These are phyloP conservation scores for Corylus heterophylla DNA, from an alignment of 306 rosid genomes.

Conservation along the genomic window DNA sequence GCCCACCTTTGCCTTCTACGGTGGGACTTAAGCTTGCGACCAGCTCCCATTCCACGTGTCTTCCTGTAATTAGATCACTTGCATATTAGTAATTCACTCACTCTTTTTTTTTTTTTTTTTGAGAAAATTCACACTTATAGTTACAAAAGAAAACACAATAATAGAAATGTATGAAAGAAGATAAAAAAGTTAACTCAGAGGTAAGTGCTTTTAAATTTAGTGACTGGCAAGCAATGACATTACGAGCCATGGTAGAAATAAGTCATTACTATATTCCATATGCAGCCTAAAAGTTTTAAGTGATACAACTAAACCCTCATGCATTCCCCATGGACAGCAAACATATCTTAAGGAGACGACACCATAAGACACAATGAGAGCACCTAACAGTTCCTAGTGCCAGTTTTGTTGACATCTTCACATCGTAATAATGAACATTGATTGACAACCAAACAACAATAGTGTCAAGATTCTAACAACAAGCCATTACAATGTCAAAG, in stretches of 20 bases:
- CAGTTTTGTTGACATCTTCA: too few species aligned
- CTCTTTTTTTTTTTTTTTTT: background rate
- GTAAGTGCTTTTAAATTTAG: background rate
- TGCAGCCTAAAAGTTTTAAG: background rate
- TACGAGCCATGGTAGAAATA: background rate
- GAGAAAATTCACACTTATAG: background rate
- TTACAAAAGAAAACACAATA: background rate
- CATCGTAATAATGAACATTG: background rate
- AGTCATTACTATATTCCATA: background rate
- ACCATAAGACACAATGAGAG: background rate
- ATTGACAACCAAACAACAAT: background rate
- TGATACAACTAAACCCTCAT: background rate
- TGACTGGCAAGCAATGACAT: background rate
- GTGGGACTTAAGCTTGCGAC: slow-evolving; percentile 69
- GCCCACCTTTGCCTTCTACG: slow-evolving; percentile 71
- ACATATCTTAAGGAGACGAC: background rate
- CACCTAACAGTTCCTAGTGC: background rate
- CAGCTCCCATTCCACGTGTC: slow-evolving; percentile 69
- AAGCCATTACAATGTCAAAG: background rate
- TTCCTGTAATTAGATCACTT: slow-evolving; percentile 37
- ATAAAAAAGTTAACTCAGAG: background rate
- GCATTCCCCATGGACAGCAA: background rate
- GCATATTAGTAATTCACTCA: background rate
- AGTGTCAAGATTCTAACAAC: background rate
- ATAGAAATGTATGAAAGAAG: background rate